Base-by-base conservation (phyloP, 106 monocot species). In the Ottelia alismoides region DNA sequence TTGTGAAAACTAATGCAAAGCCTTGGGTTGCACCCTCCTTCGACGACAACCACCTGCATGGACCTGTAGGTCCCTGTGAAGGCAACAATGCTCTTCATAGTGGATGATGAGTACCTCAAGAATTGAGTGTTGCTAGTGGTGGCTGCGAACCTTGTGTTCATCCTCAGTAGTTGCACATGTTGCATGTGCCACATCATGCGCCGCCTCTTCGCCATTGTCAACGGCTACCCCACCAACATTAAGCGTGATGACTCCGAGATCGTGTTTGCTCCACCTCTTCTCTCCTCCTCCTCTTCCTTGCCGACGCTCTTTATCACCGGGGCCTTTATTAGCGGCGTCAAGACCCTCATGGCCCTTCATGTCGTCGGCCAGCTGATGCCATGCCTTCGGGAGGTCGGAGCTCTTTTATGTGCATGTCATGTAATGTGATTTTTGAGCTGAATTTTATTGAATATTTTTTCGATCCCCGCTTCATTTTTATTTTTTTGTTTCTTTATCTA, bases 231-330 rank as follows among this genome's bases (percentile, higher is more conserved):
- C 10, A 49, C 27, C 22, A 57, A 56, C 29, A 49, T 66, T 11
- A 49, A 66, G 30, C 17, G 45, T 7, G 57, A 57, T 11, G 57
- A 57, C 56, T 28, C 12, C 30, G 66, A 66, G 65, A 55, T 46
- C 27, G 66, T 56, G 27, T 3, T 27, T 17, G 27, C 53, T 7
- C 4, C 7, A 28, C 46, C 24, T 40, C 28, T 30, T 22, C 28
- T 48, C 29, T 11, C 48, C 5, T 28, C 26, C 24, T 53, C 64
- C 27, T n/a, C n/a, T n/a, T n/a, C n/a, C n/a, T 27, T 49, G 0
- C 67, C 67, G 6, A 25, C 51, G 14, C 51, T 68, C 12, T 68
- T 66, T 57, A 66, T 66, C 56, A 57, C 56, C 22, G 66, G 66
- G 22, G 29, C 26, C 4, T 22, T 31, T 23, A 57, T 56, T 17